Evolutionary conservation across 441 rosid species (phyloP), one percentile per base, ranked within the genome.

Genomic region (Euphorbia schlechtendalii): DNA sequence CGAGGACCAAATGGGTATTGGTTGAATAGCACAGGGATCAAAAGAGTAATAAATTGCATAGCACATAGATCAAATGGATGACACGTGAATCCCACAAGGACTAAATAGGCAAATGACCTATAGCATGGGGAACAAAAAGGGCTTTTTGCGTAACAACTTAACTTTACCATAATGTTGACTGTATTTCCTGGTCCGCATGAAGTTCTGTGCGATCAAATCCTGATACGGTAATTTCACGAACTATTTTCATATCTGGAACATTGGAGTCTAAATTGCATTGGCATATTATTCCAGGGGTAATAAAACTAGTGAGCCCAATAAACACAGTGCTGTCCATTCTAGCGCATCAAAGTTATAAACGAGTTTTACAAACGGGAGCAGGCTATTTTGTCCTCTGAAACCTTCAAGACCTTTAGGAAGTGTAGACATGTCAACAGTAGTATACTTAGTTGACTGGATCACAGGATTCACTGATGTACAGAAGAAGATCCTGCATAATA

Each of bases 391-490:
- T 70, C 80, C 88, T 71, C 77, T 82, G 65, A 79, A 82, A 67
- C 94, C 84, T 77, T 82, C 83, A 73, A 94, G 83, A 57, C 95
- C 97, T 45, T 77, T 80, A 5, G 80, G 76, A 69, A 91, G 81
- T 64, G 84, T 74, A 74, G 95, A 84, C 72, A 91, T 61, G 56
- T 89, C 86, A 27, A 38, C 90, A 94, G 77, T 89, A 89, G 78
- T 87, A 91, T 48, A 94, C 60, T 76, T 94, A 91, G 80, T 91
- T 91, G 72, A 86, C 86, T 21, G 96, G 96, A 76, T 89, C 96
- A 79, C 94, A 86, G 71, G 78, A 72, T 76, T 89, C 98, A 0
- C 1, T 21, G 20, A 82, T 82, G 72, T 66, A 56, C 67, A 91
- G 76, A 70, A 94, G 59, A 74, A 94, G 77, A 68, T 86, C 87